These are phyloP conservation scores for Stephanodiscus minutulus DNA, from an alignment of 108 stramenopile genomes.

Conservation along the genomic window DNA sequence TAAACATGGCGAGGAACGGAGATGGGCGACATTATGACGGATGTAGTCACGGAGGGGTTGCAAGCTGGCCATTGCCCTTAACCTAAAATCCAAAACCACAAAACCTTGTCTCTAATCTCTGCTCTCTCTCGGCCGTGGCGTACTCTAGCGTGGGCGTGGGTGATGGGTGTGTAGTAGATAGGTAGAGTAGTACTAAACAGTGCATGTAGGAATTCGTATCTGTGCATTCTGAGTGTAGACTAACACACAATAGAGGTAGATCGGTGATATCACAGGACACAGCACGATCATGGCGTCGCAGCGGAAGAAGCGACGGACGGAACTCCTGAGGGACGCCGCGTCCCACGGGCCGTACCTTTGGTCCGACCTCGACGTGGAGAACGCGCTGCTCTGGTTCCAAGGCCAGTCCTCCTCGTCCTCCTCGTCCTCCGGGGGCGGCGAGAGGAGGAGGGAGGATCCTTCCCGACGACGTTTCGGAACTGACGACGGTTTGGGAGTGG, in stretches of 20 bases:
- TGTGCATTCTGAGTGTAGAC: no score
- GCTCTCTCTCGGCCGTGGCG: no score
- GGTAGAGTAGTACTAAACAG: no score
- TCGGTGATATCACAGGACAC: not conserved
- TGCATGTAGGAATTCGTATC: no score
- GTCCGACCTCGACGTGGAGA: slow-evolving; percentile 34
- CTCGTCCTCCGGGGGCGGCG: not conserved
- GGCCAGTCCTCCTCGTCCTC: not conserved
- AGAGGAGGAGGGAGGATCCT: not conserved
- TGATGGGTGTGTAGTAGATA: no score
- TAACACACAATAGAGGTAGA: no score
- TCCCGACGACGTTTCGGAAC: not conserved
- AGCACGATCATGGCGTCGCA: not conserved
- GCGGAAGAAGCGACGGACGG: not conserved
- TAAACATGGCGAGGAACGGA: slow-evolving; percentile 46
- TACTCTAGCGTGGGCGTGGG: no score
- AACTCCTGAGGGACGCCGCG: slow-evolving; percentile 21
- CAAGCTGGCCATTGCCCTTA: slow-evolving; percentile 16
- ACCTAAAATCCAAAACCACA: no score
- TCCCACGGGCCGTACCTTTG: slow-evolving; percentile 49
- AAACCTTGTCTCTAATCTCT: no score
- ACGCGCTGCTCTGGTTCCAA: slow-evolving; percentile 49
- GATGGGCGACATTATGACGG: slow-evolving; percentile 25
- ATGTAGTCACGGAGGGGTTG: slow-evolving; percentile 38
- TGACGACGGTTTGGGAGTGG: not conserved